Evolutionary conservation across 1,139 yeast genomes (phyloP), one percentile per base, ranked within the genome.

Genomic region (Geotrichum aggregatum): DNA sequence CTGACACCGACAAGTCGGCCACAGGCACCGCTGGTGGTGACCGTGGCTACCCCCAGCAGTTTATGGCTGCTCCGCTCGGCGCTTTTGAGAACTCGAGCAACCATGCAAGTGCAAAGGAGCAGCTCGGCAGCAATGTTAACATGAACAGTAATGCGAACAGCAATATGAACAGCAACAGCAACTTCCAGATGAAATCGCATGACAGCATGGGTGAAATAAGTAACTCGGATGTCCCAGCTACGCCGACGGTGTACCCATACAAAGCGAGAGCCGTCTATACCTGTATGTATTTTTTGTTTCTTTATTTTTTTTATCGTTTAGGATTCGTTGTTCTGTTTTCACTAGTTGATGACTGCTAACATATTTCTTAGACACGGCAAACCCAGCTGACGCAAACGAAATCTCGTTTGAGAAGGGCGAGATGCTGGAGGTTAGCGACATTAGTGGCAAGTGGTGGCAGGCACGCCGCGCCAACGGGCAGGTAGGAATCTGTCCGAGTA

Each of bases 361-460:
- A 24, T 5, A 24, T 8, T 8, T 8, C 28, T 24, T 8, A 30
- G 42, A 50, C 35, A 39, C 35, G 16, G 97, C 98, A 14, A 88
- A 86, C 63, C 95, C 94, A 2, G 95, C 87, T 52, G 98, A 92
- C 69, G 87, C 86, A 57, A 92, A 92, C 66, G 98, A 92, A 70
- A 80, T 92, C 41, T 85, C 96, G 4, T 92, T 92, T 65, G 80
- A 78, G 56, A 89, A 91, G 69, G 97, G 94, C 56, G 98, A 92
- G 68, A 74, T 89, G 24, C 77, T 92, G 66, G 91, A 86, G 63
- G 96, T 92, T 43, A 89, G 88, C 62, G 98, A 92, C 65, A 87
- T 88, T 55, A 88, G 87, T 59, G 97, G 98, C 49, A 84, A 94
- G 72, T 92, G 98, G 98, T 92, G 98, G 98, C 96, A 89, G 71